Base-by-base conservation (phyloP, 179 eudicot genomes). In the Silene coronaria region DNA sequence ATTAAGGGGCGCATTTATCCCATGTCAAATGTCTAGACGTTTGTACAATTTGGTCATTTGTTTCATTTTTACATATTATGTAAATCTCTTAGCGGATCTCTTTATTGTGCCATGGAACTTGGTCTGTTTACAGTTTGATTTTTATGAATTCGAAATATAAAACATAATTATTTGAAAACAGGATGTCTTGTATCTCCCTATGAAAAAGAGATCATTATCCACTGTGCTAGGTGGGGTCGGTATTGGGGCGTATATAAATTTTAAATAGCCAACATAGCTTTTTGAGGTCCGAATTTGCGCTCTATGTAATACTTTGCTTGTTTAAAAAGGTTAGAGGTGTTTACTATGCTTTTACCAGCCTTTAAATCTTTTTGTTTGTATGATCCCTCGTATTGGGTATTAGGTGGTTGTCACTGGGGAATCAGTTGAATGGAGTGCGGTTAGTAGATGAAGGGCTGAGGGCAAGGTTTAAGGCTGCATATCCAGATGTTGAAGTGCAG, bases 401-500 rank as follows among this genome's bases (percentile, higher is more conserved):
- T 80, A 93, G 98, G 87, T 94, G 98, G 98, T 76, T 94, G 86
- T 94, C 98, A 58, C 90, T 94, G 12, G 99, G 99, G 21, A 96
- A 95, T 82, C 99, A 95, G 79, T 78, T 94, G 80, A 84, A 75
- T 71, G 98, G 98, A 46, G 96, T 77, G 7, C 83, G 94, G 12
- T 75, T 95, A 60, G 96, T 92, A 27, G 96, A 95, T 79, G 97
- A 91, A 69, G 97, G 97, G 55, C 87, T 95, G 11, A 82, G 99
- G 38, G 99, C 97, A 30, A 84, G 99, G 82, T 95, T 95, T 75
- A 95, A 89, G 85, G 99, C 99, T 70, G 97, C 97, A 34, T 96
- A 96, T 78, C 96, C 97, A 46, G 99, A 93, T 36, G 89, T 91
- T 22, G 97, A 91, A 76, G 91, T 96, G 76, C 90, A 90, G 79